Conservation (phyloP, 2,329 filamentous ascomycete species). For the Bipolaris cookei region DNA sequence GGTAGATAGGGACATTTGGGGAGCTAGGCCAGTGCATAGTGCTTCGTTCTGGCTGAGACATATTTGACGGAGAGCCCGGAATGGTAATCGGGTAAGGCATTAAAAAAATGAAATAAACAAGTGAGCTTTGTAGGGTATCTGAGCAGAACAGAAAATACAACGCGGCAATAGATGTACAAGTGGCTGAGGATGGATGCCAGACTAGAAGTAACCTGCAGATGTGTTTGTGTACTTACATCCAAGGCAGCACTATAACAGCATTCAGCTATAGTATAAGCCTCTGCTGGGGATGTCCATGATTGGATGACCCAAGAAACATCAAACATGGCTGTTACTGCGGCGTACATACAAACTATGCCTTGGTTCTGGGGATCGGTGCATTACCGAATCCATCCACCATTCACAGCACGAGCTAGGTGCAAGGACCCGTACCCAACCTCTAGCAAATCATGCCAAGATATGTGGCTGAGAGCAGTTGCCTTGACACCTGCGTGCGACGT, state of each 20-base stretch:
- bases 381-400: conserved; percentile 30
- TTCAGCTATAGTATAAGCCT: conserved; percentile 21
- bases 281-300: conserved; percentile 18
- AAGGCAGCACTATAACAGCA: conserved; percentile 33
- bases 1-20: conserved; percentile 36
- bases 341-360: conserved; percentile 31
- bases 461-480: conserved; percentile 34
- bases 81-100: conserved; percentile 29
- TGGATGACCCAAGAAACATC: conserved; percentile 29
- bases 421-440: conserved; percentile 27
- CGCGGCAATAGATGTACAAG: too few relatives aligned
- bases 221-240: too few relatives aligned
- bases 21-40: conserved; percentile 28
- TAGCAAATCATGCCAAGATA: conserved; percentile 33
- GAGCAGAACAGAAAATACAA: too few relatives aligned
- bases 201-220: too few relatives aligned
- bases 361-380: conserved; percentile 29
- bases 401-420: conserved; percentile 34
- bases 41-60: conserved; percentile 13
- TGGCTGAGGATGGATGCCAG: too few relatives aligned
- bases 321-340: conserved; percentile 31
- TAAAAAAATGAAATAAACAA: too few relatives aligned
- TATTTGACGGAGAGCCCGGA: conserved; percentile 4
- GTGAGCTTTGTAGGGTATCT: too few relatives aligned
- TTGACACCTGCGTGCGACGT: conserved; percentile 30